Percentiles rank a stretch among this genome's conserved stretches.
Evolutionary conservation across 2,329 filamentous ascomycete species (phyloP).

Genomic region (Orbilia quercus): DNA sequence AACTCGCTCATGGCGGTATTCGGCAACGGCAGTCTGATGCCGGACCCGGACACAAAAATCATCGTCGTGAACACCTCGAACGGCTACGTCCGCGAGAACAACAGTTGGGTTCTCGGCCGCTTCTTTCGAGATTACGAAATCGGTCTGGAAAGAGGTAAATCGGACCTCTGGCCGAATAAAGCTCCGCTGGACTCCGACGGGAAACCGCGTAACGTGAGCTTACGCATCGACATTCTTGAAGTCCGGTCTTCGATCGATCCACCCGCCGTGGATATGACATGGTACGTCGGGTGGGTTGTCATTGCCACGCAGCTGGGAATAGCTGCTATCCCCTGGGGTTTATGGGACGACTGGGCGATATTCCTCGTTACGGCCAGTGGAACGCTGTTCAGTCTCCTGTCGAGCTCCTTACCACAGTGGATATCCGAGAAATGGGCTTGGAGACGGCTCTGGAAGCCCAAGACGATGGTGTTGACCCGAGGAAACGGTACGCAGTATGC

Average conservation of each 20-base stretch:
- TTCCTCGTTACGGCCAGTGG: slow-evolving; percentile 64
- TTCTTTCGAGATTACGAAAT: slow-evolving; percentile 64
- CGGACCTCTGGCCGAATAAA: slow-evolving; percentile 30
- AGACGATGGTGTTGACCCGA: slow-evolving; percentile 62
- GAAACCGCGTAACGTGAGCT: slow-evolving; percentile 30
- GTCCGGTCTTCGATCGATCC: slow-evolving; percentile 36
- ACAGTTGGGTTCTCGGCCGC: slow-evolving; percentile 65
- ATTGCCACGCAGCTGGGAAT: slow-evolving; percentile 62
- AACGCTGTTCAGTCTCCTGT: slow-evolving; percentile 62
- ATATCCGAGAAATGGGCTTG: slow-evolving; percentile 65
- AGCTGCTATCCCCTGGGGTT: slow-evolving; percentile 61
- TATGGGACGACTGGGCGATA: slow-evolving; percentile 63
- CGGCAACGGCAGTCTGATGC: slow-evolving; percentile 61
- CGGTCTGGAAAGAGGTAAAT: slow-evolving; percentile 6
- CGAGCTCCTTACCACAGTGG: slow-evolving; percentile 65
- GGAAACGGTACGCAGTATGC: slow-evolving; percentile 65
- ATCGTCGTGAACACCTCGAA: slow-evolving; percentile 63
- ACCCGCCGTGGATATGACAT: slow-evolving; percentile 43
- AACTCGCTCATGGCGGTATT: slow-evolving; percentile 59
- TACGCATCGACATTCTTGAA: slow-evolving; percentile 49
- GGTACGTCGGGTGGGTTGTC: slow-evolving; percentile 48
- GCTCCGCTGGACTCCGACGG: slow-evolving; percentile 35
- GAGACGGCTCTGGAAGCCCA: slow-evolving; percentile 59
- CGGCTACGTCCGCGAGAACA: slow-evolving; percentile 63
- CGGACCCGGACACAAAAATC: slow-evolving; percentile 61